A percentile compares a stretch with the other conserved stretches of the same genome.
These are phyloP conservation scores for Pichia sp. DNA, from an alignment of 1,139 yeast species.

Conservation along the genomic window DNA sequence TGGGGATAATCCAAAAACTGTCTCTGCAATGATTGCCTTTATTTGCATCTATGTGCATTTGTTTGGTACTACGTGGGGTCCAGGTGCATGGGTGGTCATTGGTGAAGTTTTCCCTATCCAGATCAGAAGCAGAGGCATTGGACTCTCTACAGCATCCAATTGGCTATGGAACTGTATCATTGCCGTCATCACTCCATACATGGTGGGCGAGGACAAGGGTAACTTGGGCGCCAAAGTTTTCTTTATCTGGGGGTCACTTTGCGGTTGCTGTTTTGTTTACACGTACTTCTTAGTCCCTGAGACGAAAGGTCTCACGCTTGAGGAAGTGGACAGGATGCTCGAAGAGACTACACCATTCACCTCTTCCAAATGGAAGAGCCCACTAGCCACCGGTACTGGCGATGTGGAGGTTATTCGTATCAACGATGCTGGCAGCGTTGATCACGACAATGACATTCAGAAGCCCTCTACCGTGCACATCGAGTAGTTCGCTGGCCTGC, in stretches of 20 bases:
- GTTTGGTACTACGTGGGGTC: conserved; percentile 47
- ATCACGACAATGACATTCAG: too few species aligned
- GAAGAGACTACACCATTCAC: conserved; percentile 28
- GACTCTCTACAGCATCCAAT: conserved; percentile 29
- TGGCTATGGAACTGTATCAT: conserved; percentile 35
- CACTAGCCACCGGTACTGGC: too few species aligned
- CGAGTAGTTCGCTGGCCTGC: too few species aligned
- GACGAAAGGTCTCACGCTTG: conserved; percentile 50
- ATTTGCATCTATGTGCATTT: conserved; percentile 49
- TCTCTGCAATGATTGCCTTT: conserved; percentile 36
- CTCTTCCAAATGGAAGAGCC: conserved; percentile 27
- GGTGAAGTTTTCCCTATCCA: conserved; percentile 54
- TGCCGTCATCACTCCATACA: conserved; percentile 30
- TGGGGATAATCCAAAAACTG: conserved; percentile 22
- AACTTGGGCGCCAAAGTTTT: conserved; percentile 62
- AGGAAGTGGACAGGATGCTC: conserved; percentile 42
- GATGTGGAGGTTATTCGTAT: too few species aligned
- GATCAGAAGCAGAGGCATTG: conserved; percentile 43
- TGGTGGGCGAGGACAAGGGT: conserved; percentile 54
- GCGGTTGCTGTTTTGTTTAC: conserved; percentile 31
- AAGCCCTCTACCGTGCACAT: too few species aligned
- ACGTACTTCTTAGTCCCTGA: conserved; percentile 45
- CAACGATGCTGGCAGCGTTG: too few species aligned
- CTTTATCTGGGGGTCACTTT: conserved; percentile 61
- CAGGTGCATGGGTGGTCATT: conserved; percentile 46